Base-by-base conservation (phyloP, 495 filamentous ascomycete species). In the Penicillium argentinense region DNA sequence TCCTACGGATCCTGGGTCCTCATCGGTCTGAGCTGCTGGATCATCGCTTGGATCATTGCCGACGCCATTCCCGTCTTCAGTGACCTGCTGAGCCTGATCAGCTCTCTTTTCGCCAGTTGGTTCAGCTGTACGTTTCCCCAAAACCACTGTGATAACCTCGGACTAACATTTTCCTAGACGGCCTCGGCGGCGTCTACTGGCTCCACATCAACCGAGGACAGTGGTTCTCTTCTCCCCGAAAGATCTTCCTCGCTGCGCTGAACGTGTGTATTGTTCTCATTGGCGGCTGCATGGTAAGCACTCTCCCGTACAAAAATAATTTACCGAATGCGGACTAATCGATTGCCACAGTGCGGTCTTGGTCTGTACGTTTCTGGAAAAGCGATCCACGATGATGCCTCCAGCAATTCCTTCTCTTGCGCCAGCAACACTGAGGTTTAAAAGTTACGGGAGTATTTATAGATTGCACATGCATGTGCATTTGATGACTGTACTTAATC, bases 51-150 rank as follows among this genome's bases (percentile, higher is more conserved):
- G 81, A 61, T 89, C 25, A 84, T 91, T 55, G 85, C 85, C 21
- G 79, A 84, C 50, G 78, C 82, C 11, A 85, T 90, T 27, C 87
- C 87, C 0, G 80, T 86, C 48, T 90, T 89, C 68, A 81, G 75
- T 49, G 74, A 83, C 29, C 57, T 90, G 37, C 63, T 89, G 23
- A 71, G 71, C 39, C 44, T 81, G 45, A 71, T 77, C 17, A 55
- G 62, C 46, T 61, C 61, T 1, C 45, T 68, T 1, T 68, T 68
- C 26, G 64, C 62, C 12, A 59, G 45, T 42, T 68, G 63, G 68
- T 72, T 74, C 48, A 70, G 67, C 19, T 68, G 37, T 39, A 39
- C 9, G 22, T 39, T 7, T 33, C 13, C 6, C 13, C 5, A 9
- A 8, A 7, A 3, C 19, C 19, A 7, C n/a, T n/a, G n/a, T n/a